Evolutionary conservation across 768 basidiomycete species (phyloP).

Genomic region (Sporobolomyces pararoseus): DNA sequence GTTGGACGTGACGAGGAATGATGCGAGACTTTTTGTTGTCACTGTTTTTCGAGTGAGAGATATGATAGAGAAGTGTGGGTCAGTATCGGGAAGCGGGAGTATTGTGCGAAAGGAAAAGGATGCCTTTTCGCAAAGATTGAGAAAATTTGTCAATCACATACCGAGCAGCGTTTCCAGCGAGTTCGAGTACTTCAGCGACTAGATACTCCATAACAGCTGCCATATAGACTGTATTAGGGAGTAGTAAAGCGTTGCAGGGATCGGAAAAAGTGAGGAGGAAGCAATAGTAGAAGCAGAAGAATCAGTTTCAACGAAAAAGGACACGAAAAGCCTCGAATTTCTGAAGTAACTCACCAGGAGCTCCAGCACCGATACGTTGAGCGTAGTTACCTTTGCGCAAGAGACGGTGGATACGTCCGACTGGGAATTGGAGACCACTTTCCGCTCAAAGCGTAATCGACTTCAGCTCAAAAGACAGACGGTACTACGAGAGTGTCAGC

Average conservation of each 20-base stretch:
- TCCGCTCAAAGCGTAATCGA: too few species aligned
- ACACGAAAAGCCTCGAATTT: conserved; percentile 58
- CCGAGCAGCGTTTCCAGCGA: conserved; percentile 78
- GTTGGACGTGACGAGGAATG: conserved; percentile 84
- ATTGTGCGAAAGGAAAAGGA: neutral
- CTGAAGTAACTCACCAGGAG: conserved; percentile 52
- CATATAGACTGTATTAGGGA: too few species aligned
- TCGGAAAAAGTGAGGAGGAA: too few species aligned
- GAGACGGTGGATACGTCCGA: conserved; percentile 75
- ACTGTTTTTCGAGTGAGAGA: conserved; percentile 5
- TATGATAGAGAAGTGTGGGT: neutral
- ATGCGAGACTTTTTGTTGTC: conserved; percentile 54
- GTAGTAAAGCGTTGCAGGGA: too few species aligned
- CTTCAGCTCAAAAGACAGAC: too few species aligned
- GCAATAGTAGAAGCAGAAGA: too few species aligned
- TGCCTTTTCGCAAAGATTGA: neutral
- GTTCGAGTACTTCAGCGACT: conserved; percentile 90
- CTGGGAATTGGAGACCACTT: conserved; percentile 61
- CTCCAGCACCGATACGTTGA: conserved; percentile 65
- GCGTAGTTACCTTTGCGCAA: conserved; percentile 69
- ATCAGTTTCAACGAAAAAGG: neutral
- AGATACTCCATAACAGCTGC: too few species aligned
- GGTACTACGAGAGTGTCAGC: too few species aligned
- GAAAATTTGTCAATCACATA: conserved; percentile 55
- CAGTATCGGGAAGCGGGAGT: too few species aligned